These are phyloP conservation scores for Chrysanthemum seticuspe DNA, from an alignment of 129 eudicot species.

Conservation along the genomic window DNA sequence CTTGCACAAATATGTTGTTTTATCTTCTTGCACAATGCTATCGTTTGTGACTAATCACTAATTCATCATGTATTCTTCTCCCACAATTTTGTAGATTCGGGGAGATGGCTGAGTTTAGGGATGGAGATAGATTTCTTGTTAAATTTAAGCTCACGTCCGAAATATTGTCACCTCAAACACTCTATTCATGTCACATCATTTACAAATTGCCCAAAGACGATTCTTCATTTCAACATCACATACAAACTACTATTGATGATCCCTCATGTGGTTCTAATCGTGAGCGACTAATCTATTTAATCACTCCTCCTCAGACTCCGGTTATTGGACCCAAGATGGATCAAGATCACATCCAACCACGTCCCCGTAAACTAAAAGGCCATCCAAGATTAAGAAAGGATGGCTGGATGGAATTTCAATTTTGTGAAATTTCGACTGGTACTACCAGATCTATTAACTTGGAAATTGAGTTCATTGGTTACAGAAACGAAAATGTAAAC, in stretches of 20 bases:
- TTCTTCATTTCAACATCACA: background rate
- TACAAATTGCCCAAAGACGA: background rate
- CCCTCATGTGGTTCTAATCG: too few species aligned
- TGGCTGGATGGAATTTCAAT: slow-evolving; percentile 13
- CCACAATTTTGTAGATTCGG: slow-evolving; percentile 1
- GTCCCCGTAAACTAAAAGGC: background rate
- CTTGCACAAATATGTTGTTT: too few species aligned
- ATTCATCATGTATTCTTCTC: background rate
- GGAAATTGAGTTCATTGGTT: background rate
- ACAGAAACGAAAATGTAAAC: background rate
- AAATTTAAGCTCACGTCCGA: background rate
- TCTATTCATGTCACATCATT: slow-evolving; percentile 13
- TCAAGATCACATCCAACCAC: background rate
- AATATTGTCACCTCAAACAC: slow-evolving; percentile 6
- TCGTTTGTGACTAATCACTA: too few species aligned
- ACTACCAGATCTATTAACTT: background rate
- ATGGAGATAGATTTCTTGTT: background rate
- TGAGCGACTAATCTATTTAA: background rate
- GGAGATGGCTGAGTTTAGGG: too few species aligned
- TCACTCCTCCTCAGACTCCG: background rate
- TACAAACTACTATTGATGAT: too few species aligned
- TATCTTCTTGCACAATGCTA: too few species aligned
- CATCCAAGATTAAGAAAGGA: slow-evolving; percentile 12
- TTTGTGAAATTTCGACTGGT: background rate
- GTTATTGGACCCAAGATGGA: background rate